A percentile compares a stretch with the other conserved stretches of the same genome.
Conservation (phyloP, 2,329 filamentous ascomycete genomes). For the Elsinoe australis region DNA sequence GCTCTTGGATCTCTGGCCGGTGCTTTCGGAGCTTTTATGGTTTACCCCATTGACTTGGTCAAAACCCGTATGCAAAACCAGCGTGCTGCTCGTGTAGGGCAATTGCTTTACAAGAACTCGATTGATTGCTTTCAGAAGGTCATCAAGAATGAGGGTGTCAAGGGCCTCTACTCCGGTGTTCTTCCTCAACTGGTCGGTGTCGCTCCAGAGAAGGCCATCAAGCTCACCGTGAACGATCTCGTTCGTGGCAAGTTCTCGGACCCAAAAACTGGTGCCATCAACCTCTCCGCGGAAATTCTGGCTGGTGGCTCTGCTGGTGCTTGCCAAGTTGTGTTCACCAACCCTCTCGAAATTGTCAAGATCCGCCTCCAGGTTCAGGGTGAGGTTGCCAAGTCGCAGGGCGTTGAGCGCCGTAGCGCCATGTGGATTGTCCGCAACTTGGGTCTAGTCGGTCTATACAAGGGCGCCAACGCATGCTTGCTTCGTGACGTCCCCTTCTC, state of each 20-base stretch:
- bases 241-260: conserved; percentile 70
- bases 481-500: conserved; percentile 96
- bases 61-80: conserved; percentile 99
- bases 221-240: conserved; percentile 94
- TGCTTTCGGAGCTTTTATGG: conserved; percentile 98
- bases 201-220: conserved; percentile 98
- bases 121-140: conserved; percentile 93
- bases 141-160: conserved; percentile 81
- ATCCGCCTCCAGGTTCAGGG: conserved; percentile 97
- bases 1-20: conserved; percentile 80
- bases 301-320: conserved; percentile 84
- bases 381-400: conserved; percentile 78
- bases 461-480: conserved; percentile 88
- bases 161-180: conserved; percentile 87
- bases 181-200: conserved; percentile 93
- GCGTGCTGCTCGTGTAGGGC: conserved; percentile 70
- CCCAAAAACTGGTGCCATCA: conserved; percentile 65
- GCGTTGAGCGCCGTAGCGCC: conserved; percentile 77
- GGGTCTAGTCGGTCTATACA: conserved; percentile 90
- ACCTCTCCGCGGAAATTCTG: conserved; percentile 63
- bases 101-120: conserved; percentile 93
- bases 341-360: conserved; percentile 98
- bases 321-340: conserved; percentile 97
- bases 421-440: conserved; percentile 97
- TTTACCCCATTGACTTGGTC: conserved; percentile 96